Base-by-base conservation (phyloP, 305 asterid genomes). In the Fraxinus nigra region DNA sequence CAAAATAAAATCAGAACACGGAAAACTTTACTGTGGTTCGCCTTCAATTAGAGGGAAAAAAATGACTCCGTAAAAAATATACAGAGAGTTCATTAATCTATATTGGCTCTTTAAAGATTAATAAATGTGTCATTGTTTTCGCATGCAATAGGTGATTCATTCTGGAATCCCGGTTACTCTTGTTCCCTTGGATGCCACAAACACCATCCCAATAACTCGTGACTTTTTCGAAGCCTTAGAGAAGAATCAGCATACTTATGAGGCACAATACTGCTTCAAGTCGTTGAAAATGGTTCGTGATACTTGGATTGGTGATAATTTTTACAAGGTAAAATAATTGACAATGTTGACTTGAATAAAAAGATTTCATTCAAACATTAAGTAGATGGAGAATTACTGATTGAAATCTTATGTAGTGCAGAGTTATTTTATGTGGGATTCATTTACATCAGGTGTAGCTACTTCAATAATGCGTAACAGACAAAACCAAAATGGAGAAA, bases 401-500 rank as follows among this genome's bases (percentile, higher is more conserved):
- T 26, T 82, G 63, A 59, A 40, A 32, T 35, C 34, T 74, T 34
- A 72, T 80, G 81, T 83, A 34, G 26, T 87, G 94, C 97, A 92
- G 98, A 90, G 94, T 86, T 92, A 89, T 85, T 95, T 88, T 78
- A 92, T 93, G 97, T 94, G 99, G 99, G 99, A 94, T 75, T 91
- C 98, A 2, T 92, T 95, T 79, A 70, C 89, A 73, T 82, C 97
- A 0, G 97, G 99, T 28, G 95, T 95, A 78, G 97, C 99, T 13
- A 87, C 99, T 83, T 95, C 99, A 22, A 92, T 89, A 18, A 92
- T 93, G 97, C 91, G 81, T 20, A 89, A 87, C 63, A 77, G 84
- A 2, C 79, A 87, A 65, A 88, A 87, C 82, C 69, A 2, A 20
- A 79, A 86, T 0, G 97, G 97, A 28, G 91, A 92, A 80, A 95